Conservation (phyloP, 768 basidiomycete genomes). For the Fomitopsis pulvina region DNA sequence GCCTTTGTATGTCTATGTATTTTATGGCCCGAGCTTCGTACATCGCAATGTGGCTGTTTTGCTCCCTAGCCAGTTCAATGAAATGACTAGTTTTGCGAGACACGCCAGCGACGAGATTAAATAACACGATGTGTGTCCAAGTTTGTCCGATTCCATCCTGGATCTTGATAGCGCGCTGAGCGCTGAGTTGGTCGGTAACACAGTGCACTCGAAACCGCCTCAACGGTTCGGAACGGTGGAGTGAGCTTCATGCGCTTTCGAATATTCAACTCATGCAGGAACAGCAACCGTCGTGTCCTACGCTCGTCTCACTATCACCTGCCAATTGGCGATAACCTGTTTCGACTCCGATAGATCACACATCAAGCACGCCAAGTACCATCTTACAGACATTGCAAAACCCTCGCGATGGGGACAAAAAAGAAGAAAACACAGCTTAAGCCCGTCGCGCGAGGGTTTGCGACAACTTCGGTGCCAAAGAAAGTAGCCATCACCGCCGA, state of each 20-base stretch:
- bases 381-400: not conserved
- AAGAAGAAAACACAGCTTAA: conserved; percentile 83
- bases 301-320: not conserved
- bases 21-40: too few relatives aligned
- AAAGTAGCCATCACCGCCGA: conserved; percentile 38
- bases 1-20: not conserved
- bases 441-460: conserved; percentile 68
- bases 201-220: too few relatives aligned
- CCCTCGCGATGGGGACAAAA: conserved; percentile 46
- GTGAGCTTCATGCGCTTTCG: too few relatives aligned
- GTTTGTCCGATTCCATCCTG: not conserved
- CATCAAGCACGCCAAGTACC: not conserved
- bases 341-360: too few relatives aligned
- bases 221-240: too few relatives aligned
- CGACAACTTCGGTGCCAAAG: conserved; percentile 79
- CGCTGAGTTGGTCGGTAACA: too few relatives aligned
- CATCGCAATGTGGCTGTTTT: too few relatives aligned
- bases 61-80: too few relatives aligned
- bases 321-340: not conserved
- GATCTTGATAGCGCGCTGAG: not conserved
- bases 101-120: too few relatives aligned
- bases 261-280: not conserved
- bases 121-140: not conserved
- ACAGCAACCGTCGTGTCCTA: not conserved
- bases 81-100: too few relatives aligned